Evolutionary conservation across 2,329 filamentous ascomycete genomes (phyloP).

Genomic region (Juglanconis oblonga): DNA sequence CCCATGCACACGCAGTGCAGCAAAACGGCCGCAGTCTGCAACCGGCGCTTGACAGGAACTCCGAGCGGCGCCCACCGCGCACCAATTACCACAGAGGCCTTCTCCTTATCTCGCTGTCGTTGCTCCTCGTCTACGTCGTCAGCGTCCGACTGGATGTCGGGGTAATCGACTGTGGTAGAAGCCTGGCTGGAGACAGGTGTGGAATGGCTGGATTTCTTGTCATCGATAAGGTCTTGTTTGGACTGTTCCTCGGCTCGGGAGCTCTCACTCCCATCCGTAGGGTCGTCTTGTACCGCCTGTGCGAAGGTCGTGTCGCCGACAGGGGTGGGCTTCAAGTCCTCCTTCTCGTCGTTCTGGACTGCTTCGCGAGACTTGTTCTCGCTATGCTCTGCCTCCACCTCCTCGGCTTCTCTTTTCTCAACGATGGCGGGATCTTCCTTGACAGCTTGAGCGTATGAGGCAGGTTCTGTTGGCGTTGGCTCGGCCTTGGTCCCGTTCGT

Average conservation of each 20-base stretch:
- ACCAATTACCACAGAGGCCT: conserved; percentile 33
- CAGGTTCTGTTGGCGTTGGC: neutral
- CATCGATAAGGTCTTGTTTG: neutral
- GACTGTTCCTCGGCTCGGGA: neutral
- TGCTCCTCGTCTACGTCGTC: conserved; percentile 7
- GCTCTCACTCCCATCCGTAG: neutral
- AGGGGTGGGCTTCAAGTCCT: conserved; percentile 8
- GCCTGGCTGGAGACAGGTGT: conserved; percentile 2
- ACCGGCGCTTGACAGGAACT: conserved; percentile 65
- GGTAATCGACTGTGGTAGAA: conserved; percentile 16
- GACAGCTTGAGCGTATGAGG: conserved; percentile 15
- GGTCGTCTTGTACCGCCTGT: conserved; percentile 12
- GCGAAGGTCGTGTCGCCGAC: conserved; percentile 17
- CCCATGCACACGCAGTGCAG: conserved; percentile 70
- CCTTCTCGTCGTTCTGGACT: neutral
- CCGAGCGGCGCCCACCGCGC: conserved; percentile 84
- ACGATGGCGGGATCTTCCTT: conserved; percentile 15
- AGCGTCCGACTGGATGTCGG: conserved; percentile 10
- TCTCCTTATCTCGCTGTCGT: conserved; percentile 8
- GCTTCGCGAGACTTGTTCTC: neutral
- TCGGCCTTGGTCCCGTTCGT: neutral
- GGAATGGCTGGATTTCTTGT: neutral
- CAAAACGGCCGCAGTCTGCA: conserved; percentile 77
- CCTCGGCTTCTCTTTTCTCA: neutral
- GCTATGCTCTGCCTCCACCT: neutral